Evolutionary conservation across 768 basidiomycete genomes (phyloP).

Genomic region (Tylopilus rubrobrunneus): DNA sequence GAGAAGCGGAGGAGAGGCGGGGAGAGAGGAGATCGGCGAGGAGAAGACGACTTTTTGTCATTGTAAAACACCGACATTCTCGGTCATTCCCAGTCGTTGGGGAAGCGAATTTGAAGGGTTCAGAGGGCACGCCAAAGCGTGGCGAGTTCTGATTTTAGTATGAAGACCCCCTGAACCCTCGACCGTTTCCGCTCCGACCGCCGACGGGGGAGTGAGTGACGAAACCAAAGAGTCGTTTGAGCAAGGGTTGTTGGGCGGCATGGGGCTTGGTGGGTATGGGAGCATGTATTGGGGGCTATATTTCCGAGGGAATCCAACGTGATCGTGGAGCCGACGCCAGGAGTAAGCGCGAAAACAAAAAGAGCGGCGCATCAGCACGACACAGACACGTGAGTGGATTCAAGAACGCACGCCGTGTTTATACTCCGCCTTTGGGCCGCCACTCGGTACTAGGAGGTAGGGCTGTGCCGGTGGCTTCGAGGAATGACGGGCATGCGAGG

Average conservation of each 20-base stretch:
- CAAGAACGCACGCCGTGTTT: conserved; percentile 28
- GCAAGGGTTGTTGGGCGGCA: conserved; percentile 21
- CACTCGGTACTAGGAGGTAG: conserved; percentile 24
- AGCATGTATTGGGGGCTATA: conserved; percentile 26
- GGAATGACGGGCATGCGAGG: conserved; percentile 21
- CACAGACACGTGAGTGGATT: conserved; percentile 9
- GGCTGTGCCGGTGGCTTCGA: conserved; percentile 24
- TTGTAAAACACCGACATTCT: conserved; percentile 5
- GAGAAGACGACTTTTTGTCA: background rate
- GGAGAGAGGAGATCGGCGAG: conserved; percentile 10
- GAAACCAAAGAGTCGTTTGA: conserved; percentile 31
- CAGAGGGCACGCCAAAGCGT: background rate
- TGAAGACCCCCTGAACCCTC: conserved; percentile 22
- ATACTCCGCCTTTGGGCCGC: conserved; percentile 30
- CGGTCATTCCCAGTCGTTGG: background rate
- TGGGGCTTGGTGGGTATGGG: conserved; percentile 29
- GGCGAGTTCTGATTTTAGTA: conserved; percentile 16
- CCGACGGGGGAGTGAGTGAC: conserved; percentile 21
- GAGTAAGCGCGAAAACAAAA: background rate
- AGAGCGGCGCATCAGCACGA: conserved; percentile 11
- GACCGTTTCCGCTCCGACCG: conserved; percentile 22
- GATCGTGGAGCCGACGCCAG: background rate
- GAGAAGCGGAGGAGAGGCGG: conserved; percentile 10
- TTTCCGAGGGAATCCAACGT: conserved; percentile 1
- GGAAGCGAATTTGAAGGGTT: background rate